These are phyloP conservation scores for Penicillium arizonense DNA, from an alignment of 495 filamentous ascomycete genomes.

Conservation along the genomic window DNA sequence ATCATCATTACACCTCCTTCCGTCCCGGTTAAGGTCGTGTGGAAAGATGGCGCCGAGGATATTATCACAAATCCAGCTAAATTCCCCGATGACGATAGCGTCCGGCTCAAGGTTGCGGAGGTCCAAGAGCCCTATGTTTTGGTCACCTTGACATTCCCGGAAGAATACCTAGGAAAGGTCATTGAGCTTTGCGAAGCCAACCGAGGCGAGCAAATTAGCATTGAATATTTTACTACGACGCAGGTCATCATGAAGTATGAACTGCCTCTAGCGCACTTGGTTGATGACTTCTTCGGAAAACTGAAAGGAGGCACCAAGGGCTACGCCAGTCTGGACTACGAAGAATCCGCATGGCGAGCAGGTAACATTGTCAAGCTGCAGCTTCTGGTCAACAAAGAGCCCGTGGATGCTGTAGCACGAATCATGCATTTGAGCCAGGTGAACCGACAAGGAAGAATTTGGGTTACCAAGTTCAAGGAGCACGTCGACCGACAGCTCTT, in stretches of 20 bases:
- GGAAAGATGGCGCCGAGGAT: slow-evolving; percentile 66
- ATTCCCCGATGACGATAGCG: slow-evolving; percentile 74
- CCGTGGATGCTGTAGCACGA: slow-evolving; percentile 92
- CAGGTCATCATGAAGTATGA: slow-evolving; percentile 96
- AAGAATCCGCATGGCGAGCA: slow-evolving; percentile 84
- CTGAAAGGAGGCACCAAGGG: slow-evolving; percentile 85
- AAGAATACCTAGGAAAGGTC: slow-evolving; percentile 89
- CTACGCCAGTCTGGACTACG: slow-evolving; percentile 87
- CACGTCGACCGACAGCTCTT: slow-evolving; percentile 96
- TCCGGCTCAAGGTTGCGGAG: slow-evolving; percentile 56
- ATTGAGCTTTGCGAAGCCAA: slow-evolving; percentile 94
- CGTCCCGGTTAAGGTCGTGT: slow-evolving; percentile 85
- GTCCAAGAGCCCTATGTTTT: slow-evolving; percentile 84
- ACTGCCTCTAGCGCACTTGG: slow-evolving; percentile 80
- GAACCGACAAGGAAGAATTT: slow-evolving; percentile 70
- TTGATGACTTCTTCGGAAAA: slow-evolving; percentile 97
- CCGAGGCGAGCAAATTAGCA: slow-evolving; percentile 77
- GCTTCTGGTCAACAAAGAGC: slow-evolving; percentile 85
- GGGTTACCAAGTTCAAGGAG: slow-evolving; percentile 96
- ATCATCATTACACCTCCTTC: slow-evolving; percentile 97
- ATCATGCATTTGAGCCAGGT: slow-evolving; percentile 81
- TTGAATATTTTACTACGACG: slow-evolving; percentile 89
- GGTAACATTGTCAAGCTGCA: slow-evolving; percentile 87
- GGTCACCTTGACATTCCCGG: slow-evolving; percentile 85
- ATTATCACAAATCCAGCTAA: slow-evolving; percentile 81